Evolutionary conservation across 2,329 filamentous ascomycete species (phyloP).

Genomic region (Exophiala calicioides): DNA sequence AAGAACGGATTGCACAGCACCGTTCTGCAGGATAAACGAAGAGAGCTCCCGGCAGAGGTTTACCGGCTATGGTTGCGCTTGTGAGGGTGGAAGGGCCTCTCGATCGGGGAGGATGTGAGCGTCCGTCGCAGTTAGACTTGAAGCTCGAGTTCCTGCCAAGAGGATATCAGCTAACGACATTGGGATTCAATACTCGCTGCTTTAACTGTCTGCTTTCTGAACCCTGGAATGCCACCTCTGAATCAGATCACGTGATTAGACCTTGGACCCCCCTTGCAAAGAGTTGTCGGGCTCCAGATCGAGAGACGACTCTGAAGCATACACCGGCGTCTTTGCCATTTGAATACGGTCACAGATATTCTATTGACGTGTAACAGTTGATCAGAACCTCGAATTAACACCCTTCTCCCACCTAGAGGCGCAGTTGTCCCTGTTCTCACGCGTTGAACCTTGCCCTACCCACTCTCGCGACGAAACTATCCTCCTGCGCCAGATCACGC

Average conservation of each 20-base stretch:
- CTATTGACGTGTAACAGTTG: slow-evolving; percentile 20
- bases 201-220: no score
- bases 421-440: slow-evolving; percentile 17
- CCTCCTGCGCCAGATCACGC: slow-evolving; percentile 3
- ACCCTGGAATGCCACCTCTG: no score
- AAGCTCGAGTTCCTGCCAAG: background rate
- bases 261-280: no score
- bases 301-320: background rate
- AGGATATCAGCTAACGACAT: no score
- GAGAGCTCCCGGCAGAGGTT: no score
- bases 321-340: background rate
- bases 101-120: background rate
- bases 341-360: slow-evolving; percentile 6
- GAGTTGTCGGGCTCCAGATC: no score
- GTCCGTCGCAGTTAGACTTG: slow-evolving; percentile 5
- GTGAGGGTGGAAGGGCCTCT: background rate
- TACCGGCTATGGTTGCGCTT: background rate
- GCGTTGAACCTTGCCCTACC: slow-evolving; percentile 20
- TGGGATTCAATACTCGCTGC: no score
- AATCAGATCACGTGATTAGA: no score
- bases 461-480: slow-evolving; percentile 4
- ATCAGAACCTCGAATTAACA: background rate
- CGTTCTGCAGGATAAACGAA: no score
- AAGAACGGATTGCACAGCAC: no score
- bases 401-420: background rate